Evolutionary conservation across 179 eudicot genomes (phyloP).

Genomic region (Actinidia chinensis): DNA sequence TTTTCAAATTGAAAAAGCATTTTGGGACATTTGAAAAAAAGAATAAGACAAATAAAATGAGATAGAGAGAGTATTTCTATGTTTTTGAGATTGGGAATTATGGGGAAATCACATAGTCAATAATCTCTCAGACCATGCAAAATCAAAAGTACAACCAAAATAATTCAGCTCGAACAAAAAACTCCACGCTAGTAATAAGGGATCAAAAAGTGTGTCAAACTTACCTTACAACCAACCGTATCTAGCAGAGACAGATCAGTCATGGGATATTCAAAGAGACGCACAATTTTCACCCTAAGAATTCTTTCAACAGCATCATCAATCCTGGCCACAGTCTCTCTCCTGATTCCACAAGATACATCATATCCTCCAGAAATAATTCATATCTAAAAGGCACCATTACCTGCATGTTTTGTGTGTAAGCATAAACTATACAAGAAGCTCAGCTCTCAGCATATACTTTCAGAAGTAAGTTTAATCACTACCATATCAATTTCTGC

Average conservation of each 20-base stretch:
- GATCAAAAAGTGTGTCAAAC: slow-evolving; percentile 3
- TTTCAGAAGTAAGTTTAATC: slow-evolving; percentile 9
- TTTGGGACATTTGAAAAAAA: no score
- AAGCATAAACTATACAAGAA: not conserved
- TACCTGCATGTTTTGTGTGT: slow-evolving; percentile 47
- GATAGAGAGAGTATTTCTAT: no score
- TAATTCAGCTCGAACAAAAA: not conserved
- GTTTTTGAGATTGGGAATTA: no score
- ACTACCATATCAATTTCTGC: slow-evolving; percentile 88
- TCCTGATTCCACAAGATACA: slow-evolving; percentile 61
- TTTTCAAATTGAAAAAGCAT: no score
- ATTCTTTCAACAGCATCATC: slow-evolving; percentile 93
- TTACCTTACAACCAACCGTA: slow-evolving; percentile 78
- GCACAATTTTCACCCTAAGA: slow-evolving; percentile 81
- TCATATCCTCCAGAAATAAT: slow-evolving; percentile 58
- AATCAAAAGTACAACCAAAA: not conserved
- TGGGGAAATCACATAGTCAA: not conserved
- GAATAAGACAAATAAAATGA: no score
- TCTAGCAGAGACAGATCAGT: slow-evolving; percentile 67
- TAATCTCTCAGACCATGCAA: not conserved
- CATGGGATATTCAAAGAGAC: slow-evolving; percentile 78
- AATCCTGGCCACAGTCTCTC: slow-evolving; percentile 74
- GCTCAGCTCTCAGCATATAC: not conserved
- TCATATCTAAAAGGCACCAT: slow-evolving; percentile 75
- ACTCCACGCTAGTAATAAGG: not conserved